Evolutionary conservation across 208 protist species (phyloP), one percentile per base, ranked within the genome.

Genomic region (Crithidia bombi): DNA sequence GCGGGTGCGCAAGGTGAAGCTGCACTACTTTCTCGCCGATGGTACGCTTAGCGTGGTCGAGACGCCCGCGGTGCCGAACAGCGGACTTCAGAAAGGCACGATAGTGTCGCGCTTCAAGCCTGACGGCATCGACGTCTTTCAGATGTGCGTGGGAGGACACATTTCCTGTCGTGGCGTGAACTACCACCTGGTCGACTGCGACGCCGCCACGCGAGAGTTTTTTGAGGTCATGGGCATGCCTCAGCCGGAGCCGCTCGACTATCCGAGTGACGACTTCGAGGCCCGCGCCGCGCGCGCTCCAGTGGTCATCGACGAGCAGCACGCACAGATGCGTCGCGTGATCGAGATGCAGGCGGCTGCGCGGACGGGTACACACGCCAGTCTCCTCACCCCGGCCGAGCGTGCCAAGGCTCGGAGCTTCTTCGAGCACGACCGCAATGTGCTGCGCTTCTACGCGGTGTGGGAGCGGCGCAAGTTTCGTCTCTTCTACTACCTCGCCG

Each of bases 401-500:
- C 83, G 91, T 19, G 76, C 50, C 14, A 87, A 83, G 39, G 89
- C 90, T 5, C 85, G 80, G 25, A 72, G 82, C 64, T 99, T 98
- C 78, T 95, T 98, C 44, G 79, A 84, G 43, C 83, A 98, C 79
- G 98, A 99, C 84, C 74, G 96, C 56, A 82, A 98, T 54, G 96
- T 99, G 50, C 80, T 99, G 58, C 86, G 96, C 17, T 99, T 99
- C 76, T 98, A 87, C 69, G 89, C 87, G 30, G 78, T 89, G 17
- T 99, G 98, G 98, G 90, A 98, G 46, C 85, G 98, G 61, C 65
- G 75, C n/a, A 63, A 82, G 25, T 89, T 98, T 68, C 96, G 92
- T 65, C 90, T 99, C 47, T 85, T 97, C 43, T 99, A 97, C 86
- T 99, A 97, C 82, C 86, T 99, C 15, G 81, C 96, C 25, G 98